A percentile compares a stretch with the other conserved stretches of the same genome.
phyloP scores from a whole-genome alignment of 2,329 filamentous ascomycete species.

The Periconia digitata region DNA sequence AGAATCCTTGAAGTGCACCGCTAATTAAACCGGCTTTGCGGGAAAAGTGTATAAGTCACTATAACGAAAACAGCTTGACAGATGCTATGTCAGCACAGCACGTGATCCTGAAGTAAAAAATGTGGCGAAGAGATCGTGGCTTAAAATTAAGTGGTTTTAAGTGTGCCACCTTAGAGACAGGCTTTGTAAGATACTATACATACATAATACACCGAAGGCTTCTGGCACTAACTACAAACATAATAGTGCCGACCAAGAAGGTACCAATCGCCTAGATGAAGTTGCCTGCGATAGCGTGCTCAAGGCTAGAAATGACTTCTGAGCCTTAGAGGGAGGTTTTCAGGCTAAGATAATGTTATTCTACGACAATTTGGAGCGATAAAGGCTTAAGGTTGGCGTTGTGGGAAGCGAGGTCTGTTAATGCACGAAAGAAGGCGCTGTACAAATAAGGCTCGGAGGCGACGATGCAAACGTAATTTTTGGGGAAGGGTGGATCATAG shows the following conservation, averaged over 20 bases:
- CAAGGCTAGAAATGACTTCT: background rate
- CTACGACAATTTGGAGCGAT: conserved; percentile 3
- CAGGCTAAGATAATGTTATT: background rate
- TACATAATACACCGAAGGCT: conserved; percentile 4
- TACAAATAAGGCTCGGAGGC: conserved; percentile 5
- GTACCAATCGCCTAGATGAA: no score
- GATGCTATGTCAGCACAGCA: conserved; percentile 3
- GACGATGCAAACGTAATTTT: conserved; percentile 4
- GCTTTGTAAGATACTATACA: conserved; percentile 8
- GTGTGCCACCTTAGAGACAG: conserved; percentile 3
- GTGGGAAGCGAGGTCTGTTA: conserved; percentile 5
- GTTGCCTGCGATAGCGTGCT: background rate
- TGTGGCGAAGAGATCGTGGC: conserved; percentile 5
- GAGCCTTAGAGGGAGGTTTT: background rate
- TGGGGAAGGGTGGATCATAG: conserved; percentile 4
- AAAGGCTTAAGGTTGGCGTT: conserved; percentile 6
- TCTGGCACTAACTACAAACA: no score
- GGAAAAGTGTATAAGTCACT: no score
- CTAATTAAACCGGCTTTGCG: no score
- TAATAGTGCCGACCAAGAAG: no score
- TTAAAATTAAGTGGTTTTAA: conserved; percentile 3
- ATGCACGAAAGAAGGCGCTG: conserved; percentile 3
- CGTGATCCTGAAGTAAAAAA: conserved; percentile 1
- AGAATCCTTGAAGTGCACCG: background rate
- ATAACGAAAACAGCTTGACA: background rate